These are phyloP conservation scores for Cicer arietinum DNA, from an alignment of 306 rosid species.

Conservation along the genomic window DNA sequence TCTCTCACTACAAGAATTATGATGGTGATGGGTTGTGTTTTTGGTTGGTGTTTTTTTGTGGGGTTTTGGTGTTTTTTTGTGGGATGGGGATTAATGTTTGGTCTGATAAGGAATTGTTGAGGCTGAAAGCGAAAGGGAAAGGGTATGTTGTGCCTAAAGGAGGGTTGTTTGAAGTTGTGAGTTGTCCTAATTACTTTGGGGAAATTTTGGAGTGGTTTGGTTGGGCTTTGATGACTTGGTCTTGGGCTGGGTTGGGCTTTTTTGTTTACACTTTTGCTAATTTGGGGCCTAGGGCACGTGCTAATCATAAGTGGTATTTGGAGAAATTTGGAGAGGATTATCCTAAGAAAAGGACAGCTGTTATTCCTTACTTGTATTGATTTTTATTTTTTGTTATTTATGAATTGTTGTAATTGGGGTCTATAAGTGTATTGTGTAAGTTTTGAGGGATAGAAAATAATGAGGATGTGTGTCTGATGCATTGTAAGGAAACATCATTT, in stretches of 20 bases:
- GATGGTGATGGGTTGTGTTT: slow-evolving; percentile 51
- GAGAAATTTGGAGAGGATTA: slow-evolving; percentile 85
- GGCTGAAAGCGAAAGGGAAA: slow-evolving; percentile 62
- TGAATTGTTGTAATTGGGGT: slow-evolving; percentile 14
- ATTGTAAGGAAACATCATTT: not conserved
- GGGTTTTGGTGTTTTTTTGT: slow-evolving; percentile 50
- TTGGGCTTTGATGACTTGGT: slow-evolving; percentile 82
- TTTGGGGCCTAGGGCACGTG: slow-evolving; percentile 81
- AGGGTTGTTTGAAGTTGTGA: slow-evolving; percentile 72
- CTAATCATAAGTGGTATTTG: slow-evolving; percentile 73
- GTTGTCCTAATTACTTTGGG: slow-evolving; percentile 83
- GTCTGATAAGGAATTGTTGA: slow-evolving; percentile 69
- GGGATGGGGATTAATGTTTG: slow-evolving; percentile 72
- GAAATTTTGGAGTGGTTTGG: slow-evolving; percentile 89
- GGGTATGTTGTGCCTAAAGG: slow-evolving; percentile 77
- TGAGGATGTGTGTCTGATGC: not conserved
- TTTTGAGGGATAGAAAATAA: not conserved
- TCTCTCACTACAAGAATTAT: slow-evolving; percentile 62
- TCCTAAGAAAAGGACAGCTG: slow-evolving; percentile 71
- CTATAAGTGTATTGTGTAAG: not conserved
- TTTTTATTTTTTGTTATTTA: not conserved
- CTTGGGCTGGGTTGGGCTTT: slow-evolving; percentile 75
- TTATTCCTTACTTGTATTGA: slow-evolving; percentile 79
- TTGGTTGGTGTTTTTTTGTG: slow-evolving; percentile 56
- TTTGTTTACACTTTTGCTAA: slow-evolving; percentile 72